These are phyloP conservation scores for Baudoinia panamericana DNA, from an alignment of 495 filamentous ascomycete species.

Conservation along the genomic window DNA sequence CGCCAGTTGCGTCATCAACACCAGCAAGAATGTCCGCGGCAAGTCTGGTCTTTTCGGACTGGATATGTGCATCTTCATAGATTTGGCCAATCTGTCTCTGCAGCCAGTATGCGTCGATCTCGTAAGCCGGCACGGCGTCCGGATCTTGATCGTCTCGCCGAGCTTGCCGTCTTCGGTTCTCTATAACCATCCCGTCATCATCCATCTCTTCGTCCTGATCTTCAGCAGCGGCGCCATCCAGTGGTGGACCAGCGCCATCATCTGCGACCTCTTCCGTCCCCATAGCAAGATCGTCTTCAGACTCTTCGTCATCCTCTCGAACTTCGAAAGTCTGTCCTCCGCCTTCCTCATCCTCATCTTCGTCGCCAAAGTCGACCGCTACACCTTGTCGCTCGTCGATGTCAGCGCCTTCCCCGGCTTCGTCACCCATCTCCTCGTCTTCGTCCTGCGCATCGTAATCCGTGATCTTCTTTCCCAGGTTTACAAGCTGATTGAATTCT, in stretches of 20 bases:
- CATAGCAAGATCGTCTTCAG: slow-evolving; percentile 48
- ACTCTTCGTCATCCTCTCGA: slow-evolving; percentile 56
- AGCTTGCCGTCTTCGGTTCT: slow-evolving; percentile 39
- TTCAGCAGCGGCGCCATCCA: slow-evolving; percentile 35
- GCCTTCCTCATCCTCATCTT: slow-evolving; percentile 84
- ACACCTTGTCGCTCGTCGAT: slow-evolving; percentile 92
- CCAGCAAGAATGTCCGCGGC: slow-evolving; percentile 71
- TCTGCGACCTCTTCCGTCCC: slow-evolving; percentile 35
- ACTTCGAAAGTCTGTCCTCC: slow-evolving; percentile 64
- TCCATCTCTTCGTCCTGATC: slow-evolving; percentile 38
- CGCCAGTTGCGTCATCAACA: slow-evolving; percentile 57
- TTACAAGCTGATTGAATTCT: slow-evolving; percentile 93
- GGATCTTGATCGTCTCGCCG: slow-evolving; percentile 39
- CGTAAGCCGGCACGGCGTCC: slow-evolving; percentile 57
- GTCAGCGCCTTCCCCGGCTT: slow-evolving; percentile 41
- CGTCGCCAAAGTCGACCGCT: slow-evolving; percentile 88
- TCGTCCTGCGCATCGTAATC: slow-evolving; percentile 97
- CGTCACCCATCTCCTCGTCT: slow-evolving; percentile 69
- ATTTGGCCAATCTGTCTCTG: slow-evolving; percentile 80
- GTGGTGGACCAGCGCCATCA: slow-evolving; percentile 39
- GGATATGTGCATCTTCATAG: slow-evolving; percentile 78
- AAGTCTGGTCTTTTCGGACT: slow-evolving; percentile 74
- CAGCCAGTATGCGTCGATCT: slow-evolving; percentile 96
- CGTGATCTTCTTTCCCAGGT: slow-evolving; percentile 96
- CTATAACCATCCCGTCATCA: slow-evolving; percentile 53